phyloP scores from a whole-genome alignment of 2,329 filamentous ascomycete species.

The Aquanectria penicillioides region DNA sequence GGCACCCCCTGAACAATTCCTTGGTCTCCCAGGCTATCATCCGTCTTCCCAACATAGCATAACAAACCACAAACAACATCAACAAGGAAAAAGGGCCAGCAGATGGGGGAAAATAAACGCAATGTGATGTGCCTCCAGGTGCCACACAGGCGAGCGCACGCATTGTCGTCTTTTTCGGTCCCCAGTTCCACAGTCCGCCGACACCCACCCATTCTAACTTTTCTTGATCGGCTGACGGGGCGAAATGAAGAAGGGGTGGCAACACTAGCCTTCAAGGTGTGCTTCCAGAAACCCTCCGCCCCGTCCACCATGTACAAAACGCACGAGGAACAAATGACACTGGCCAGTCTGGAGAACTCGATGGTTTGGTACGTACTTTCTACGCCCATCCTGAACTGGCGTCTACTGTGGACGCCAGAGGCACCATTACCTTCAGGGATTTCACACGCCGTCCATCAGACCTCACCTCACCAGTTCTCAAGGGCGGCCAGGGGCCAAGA shows the following conservation, averaged over 20 bases:
- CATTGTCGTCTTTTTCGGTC: slow-evolving; percentile 11
- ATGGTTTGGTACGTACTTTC: slow-evolving; percentile 9
- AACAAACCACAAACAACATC: slow-evolving; percentile 5
- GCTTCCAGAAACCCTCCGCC: slow-evolving; percentile 39
- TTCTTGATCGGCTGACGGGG: slow-evolving; percentile 31
- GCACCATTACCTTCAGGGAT: slow-evolving; percentile 35
- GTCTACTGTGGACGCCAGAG: neutral
- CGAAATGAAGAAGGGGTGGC: slow-evolving; percentile 33
- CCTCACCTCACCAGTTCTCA: slow-evolving; percentile 41
- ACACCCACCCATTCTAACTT: slow-evolving; percentile 11
- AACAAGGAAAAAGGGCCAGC: slow-evolving; percentile 12
- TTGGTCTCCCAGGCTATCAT: slow-evolving; percentile 11
- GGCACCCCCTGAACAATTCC: slow-evolving; percentile 8
- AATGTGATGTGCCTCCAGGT: neutral
- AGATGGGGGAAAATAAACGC: slow-evolving; percentile 5
- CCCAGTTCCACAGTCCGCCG: slow-evolving; percentile 21
- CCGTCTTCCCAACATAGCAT: neutral
- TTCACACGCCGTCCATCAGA: slow-evolving; percentile 33
- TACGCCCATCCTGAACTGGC: neutral
- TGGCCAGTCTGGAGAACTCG: slow-evolving; percentile 16
- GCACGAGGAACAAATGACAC: slow-evolving; percentile 24
- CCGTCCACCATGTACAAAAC: slow-evolving; percentile 7
- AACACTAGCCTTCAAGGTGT: slow-evolving; percentile 33
- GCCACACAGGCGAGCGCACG: slow-evolving; percentile 2
- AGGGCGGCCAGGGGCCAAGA: slow-evolving; percentile 32